A percentile compares a stretch with the other conserved stretches of the same genome.
phyloP scores from a whole-genome alignment of 2,329 filamentous ascomycete genomes.

The Parastagonospora avenae region DNA sequence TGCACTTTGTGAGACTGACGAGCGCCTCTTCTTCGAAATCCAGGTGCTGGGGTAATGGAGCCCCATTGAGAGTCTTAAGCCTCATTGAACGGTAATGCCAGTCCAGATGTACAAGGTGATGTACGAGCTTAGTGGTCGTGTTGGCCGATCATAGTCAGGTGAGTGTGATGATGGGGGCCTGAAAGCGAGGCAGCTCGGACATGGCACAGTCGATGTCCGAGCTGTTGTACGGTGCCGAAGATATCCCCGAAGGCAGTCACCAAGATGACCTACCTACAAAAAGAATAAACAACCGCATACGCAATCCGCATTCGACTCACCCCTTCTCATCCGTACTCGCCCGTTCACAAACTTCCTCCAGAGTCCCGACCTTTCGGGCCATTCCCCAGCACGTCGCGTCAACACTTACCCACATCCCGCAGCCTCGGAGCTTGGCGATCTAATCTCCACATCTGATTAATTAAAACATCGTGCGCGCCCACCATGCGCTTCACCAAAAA shows the following conservation, averaged over 20 bases:
- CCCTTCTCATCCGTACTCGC: no score
- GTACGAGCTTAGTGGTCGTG: no score
- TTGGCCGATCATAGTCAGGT: no score
- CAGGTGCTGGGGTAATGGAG: slow-evolving; percentile 61
- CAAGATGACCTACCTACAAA: neutral
- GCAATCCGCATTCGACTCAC: no score
- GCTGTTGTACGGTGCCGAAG: neutral
- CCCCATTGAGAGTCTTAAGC: slow-evolving; percentile 61
- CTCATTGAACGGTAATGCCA: slow-evolving; percentile 40
- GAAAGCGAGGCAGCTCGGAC: neutral
- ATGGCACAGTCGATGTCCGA: neutral
- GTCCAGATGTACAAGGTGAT: no score
- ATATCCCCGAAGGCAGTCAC: no score
- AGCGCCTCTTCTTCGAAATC: slow-evolving; percentile 61
- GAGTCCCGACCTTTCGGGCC: neutral
- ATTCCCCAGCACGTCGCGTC: slow-evolving; percentile 8
- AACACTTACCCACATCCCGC: slow-evolving; percentile 35
- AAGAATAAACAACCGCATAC: no score
- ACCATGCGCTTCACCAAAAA: slow-evolving; percentile 27
- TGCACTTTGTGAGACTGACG: slow-evolving; percentile 55
- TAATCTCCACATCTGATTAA: slow-evolving; percentile 36
- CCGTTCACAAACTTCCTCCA: no score
- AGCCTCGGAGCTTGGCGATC: slow-evolving; percentile 35
- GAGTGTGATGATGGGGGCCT: neutral
- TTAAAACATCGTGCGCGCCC: slow-evolving; percentile 14